phyloP scores from a whole-genome alignment of 345 rosid genomes.

The Acer yangbiense region DNA sequence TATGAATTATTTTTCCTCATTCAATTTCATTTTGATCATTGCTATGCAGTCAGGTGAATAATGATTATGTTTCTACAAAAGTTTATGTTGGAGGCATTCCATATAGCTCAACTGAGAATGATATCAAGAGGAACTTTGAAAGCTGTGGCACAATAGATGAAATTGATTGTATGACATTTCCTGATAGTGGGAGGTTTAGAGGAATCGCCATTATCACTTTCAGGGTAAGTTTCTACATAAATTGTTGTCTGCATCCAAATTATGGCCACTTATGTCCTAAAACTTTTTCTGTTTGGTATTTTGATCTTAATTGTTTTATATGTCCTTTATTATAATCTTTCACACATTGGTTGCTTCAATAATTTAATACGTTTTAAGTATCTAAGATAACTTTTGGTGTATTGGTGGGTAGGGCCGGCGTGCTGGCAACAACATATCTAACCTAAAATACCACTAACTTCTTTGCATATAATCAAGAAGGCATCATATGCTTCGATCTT shows the following conservation, averaged over 20 bases:
- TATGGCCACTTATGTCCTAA: not conserved
- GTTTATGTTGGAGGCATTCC: constrained; percentile 94
- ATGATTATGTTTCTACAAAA: constrained; percentile 47
- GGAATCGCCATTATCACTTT: constrained; percentile 84
- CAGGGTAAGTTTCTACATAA: constrained; percentile 43
- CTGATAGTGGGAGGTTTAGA: constrained; percentile 85
- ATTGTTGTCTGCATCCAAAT: not conserved
- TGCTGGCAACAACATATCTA: not conserved
- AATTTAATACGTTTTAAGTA: no score
- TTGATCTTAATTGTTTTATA: not conserved
- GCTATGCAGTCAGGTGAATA: constrained; percentile 54
- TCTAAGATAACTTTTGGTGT: no score
- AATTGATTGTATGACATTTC: constrained; percentile 80
- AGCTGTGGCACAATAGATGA: constrained; percentile 76
- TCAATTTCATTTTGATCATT: constrained; percentile 13
- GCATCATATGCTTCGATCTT: not conserved
- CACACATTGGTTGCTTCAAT: not conserved
- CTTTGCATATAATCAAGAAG: not conserved
- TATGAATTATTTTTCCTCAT: not conserved
- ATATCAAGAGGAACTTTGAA: constrained; percentile 80
- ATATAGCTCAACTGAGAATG: constrained; percentile 79
- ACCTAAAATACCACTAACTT: no score
- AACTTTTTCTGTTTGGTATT: not conserved
- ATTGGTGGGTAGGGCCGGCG: not conserved
- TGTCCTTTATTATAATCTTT: not conserved